Evolutionary conservation across 805 yeast species (phyloP), one percentile per base, ranked within the genome.

Genomic region (Yamadazyma philogaea): DNA sequence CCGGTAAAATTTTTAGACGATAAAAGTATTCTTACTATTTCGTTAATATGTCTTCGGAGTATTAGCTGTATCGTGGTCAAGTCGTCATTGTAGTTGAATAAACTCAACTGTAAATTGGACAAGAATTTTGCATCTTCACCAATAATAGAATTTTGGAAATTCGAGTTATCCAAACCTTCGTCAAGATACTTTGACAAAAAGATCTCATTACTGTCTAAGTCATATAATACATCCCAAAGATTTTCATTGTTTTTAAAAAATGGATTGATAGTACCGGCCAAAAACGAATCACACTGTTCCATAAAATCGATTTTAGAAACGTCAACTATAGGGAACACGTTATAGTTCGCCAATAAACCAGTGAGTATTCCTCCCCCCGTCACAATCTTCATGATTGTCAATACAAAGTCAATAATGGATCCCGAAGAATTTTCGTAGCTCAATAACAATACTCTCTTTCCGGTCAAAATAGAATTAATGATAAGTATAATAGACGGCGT

Each of bases 251-350:
- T 70, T 52, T 78, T 79, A 54, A 84, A 77, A 31, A 81, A 74
- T 12, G 83, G 76, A 54, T 84, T 84, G 31, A 83, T 78, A 3
- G 88, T 82, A 3, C 91, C 91, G 2, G 84, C 74, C 37, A 84
- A 61, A 50, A 66, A 78, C 21, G 63, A 63, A 22, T 52, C 64
- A 46, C 64, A 70, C 39, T 54, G 61, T 46, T 68, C 67, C 39
- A 80, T 57, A 1, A 73, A 48, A 45, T 78, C 81, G 34, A 81
- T 62, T 45, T 79, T 74, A 2, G 82, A 77, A 1, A 82, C 74
- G 48, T 83, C 89, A 32, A 81, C 64, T 22, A 79, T 72, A 2
- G 89, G 89, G 50, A 77, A 75, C 18, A 78, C 46, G 61, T 69
- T 54, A 64, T 59, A 52, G 60, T 65, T 52, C 19, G 63, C 54